Evolutionary conservation across 495 filamentous ascomycete genomes (phyloP), one percentile per base, ranked within the genome.

Genomic region (Bombardia bombarda): DNA sequence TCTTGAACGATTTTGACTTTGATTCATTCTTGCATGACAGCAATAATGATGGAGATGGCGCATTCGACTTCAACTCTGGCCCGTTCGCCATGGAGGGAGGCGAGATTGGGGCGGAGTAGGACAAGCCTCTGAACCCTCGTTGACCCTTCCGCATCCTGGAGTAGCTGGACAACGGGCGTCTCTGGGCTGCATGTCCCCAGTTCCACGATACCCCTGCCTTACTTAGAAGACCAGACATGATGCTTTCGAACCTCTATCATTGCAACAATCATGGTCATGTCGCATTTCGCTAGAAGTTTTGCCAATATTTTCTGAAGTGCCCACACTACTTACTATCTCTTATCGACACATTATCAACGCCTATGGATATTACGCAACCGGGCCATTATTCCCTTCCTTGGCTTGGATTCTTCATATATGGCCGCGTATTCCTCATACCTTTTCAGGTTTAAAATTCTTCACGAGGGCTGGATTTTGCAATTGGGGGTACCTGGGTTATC

Each of bases 1-100:
- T 93, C n/a, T 68, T 97, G 37, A 83, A 87, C 56, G 84, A 86
- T 52, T 97, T 97, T 51, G 90, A 97, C 62, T 97, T 97, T 60
- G 90, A 97, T 62, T 87, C 86, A 0, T 97, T 96, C 76, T 68
- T 97, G n/a, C 68, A 77, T 22, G 69, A 75, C 44, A 46, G 42
- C 38, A 57, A 52, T 38, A 61, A 57, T 22, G 60, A 46, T n/a
- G 71, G 64, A 23, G 55, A 57, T 5, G 45, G 49, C 22, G 37
- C 31, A 1, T 77, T 76, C 41, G 65, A 69, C 58, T 76, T 78
- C 38, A 59, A 58, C 36, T 35, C 57, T 14, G 50, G 57, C 22
- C 41, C 34, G 21, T 68, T 73, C 47, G 53, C 50, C 7, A 68
- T 73, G 55, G 69, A 75, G 31, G 62, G 60, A 19, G 58, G 62